A percentile compares a stretch with the other conserved stretches of the same genome.
These are phyloP conservation scores for Danielia oregonensis DNA, from an alignment of 805 yeast genomes.

Conservation along the genomic window DNA sequence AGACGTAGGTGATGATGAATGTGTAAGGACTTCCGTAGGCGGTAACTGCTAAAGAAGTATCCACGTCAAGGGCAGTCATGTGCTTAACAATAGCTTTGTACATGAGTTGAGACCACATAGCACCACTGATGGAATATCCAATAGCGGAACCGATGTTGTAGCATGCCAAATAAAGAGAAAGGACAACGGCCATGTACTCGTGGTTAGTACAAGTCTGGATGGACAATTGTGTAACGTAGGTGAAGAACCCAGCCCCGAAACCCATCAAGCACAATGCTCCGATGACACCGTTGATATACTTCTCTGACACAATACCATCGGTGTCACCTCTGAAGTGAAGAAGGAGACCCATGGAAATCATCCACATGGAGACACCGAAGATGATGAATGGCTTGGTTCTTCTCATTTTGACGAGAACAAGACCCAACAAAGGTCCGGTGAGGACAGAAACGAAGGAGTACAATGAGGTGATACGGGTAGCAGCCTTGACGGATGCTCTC, in stretches of 20 bases:
- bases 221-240: conserved; percentile 60
- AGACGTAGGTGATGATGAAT: conserved; percentile 44
- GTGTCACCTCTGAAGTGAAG: conserved; percentile 51
- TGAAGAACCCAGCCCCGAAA: conserved; percentile 71
- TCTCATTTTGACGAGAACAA: conserved; percentile 45
- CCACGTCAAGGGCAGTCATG: conserved; percentile 23
- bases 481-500: conserved; percentile 54
- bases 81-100: conserved; percentile 40
- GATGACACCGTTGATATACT: conserved; percentile 49
- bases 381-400: conserved; percentile 57
- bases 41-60: conserved; percentile 22
- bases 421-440: conserved; percentile 56
- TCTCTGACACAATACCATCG: conserved; percentile 29
- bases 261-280: conserved; percentile 65
- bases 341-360: conserved; percentile 58
- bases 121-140: conserved; percentile 64
- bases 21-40: conserved; percentile 50
- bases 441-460: conserved; percentile 65
- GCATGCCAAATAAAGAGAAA: conserved; percentile 53
- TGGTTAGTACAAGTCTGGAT: conserved; percentile 58
- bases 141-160: conserved; percentile 63
- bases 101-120: conserved; percentile 63
- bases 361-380: conserved; percentile 56
- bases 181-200: conserved; percentile 60
- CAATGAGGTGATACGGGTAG: conserved; percentile 60